phyloP scores from a whole-genome alignment of 257 asterid species.

The Plantago ovata region DNA sequence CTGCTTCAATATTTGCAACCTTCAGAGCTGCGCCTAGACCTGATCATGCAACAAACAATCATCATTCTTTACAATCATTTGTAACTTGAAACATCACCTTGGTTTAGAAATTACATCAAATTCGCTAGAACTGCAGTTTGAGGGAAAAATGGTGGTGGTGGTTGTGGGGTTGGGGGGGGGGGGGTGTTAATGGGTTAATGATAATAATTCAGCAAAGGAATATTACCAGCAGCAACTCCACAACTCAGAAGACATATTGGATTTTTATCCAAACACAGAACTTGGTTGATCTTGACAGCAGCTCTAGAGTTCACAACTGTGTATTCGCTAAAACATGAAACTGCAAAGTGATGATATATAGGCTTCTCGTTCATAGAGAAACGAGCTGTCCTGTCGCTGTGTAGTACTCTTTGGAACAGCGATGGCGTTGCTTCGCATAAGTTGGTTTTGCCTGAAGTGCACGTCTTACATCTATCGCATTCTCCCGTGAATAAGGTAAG shows the following conservation, averaged over 20 bases:
- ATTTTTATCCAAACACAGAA: constrained; percentile 80
- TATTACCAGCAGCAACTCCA: constrained; percentile 90
- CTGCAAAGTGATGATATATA: constrained; percentile 80
- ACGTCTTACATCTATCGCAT: constrained; percentile 75
- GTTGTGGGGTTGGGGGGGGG: no score
- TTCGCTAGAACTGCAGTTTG: no score
- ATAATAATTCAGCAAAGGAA: no score
- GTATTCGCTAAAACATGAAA: constrained; percentile 91
- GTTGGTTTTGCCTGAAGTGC: constrained; percentile 75
- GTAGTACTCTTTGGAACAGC: constrained; percentile 88
- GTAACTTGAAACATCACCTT: no score
- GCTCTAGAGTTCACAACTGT: constrained; percentile 92
- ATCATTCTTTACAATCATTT: constrained; percentile 15
- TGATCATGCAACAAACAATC: constrained; percentile 28
- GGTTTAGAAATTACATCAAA: no score
- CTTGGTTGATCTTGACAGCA: constrained; percentile 69
- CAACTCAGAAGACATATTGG: constrained; percentile 97
- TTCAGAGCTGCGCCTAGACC: constrained; percentile 99
- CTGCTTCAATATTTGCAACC: constrained; percentile 77
- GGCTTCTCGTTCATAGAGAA: constrained; percentile 73
- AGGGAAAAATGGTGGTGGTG: neutral
- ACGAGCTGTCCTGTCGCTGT: constrained; percentile 74
- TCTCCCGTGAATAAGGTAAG: constrained; percentile 85
- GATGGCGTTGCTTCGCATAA: constrained; percentile 73
- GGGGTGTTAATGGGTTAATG: no score